A percentile compares a stretch with the other conserved stretches of the same genome.
Evolutionary conservation across 768 basidiomycete genomes (phyloP).

Genomic region (Pluteus cervinus): DNA sequence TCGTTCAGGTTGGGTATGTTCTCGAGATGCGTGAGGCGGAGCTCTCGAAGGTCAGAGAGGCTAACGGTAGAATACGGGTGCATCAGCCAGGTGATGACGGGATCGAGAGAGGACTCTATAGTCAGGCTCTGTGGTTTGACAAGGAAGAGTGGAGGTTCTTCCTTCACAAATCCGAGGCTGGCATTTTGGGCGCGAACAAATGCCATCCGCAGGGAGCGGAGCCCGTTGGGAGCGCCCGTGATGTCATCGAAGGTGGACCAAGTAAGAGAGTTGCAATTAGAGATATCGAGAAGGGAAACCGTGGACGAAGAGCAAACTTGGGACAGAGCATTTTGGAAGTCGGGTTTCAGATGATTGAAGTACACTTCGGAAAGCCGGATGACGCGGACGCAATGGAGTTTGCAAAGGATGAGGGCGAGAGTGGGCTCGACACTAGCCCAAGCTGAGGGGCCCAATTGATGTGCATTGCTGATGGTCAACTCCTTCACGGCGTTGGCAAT

Average conservation of each 20-base stretch:
- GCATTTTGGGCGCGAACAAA: not conserved
- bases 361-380: too few relatives aligned
- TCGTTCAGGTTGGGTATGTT: slow-evolving; percentile 9
- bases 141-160: not conserved
- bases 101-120: slow-evolving; percentile 6
- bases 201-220: slow-evolving; percentile 2
- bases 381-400: slow-evolving; percentile 11
- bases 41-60: slow-evolving; percentile 8
- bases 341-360: slow-evolving; percentile 1
- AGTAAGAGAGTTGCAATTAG: slow-evolving; percentile 9
- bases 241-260: slow-evolving; percentile 8
- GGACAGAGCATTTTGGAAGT: slow-evolving; percentile 5
- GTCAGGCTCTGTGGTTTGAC: slow-evolving; percentile 1
- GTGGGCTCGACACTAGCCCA: slow-evolving; percentile 8
- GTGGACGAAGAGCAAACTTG: slow-evolving; percentile 3
- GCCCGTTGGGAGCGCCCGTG: not conserved
- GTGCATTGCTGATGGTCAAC: slow-evolving; percentile 4
- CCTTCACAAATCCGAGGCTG: too few relatives aligned
- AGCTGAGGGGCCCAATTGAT: slow-evolving; percentile 5
- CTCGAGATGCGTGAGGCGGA: slow-evolving; percentile 11
- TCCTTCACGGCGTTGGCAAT: slow-evolving; percentile 11
- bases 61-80: slow-evolving; percentile 4
- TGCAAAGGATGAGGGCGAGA: slow-evolving; percentile 4
- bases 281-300: slow-evolving; percentile 8
- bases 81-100: slow-evolving; percentile 4